Base-by-base conservation (phyloP, 2,329 filamentous ascomycete genomes). In the Ceratocystis smalleyi region DNA sequence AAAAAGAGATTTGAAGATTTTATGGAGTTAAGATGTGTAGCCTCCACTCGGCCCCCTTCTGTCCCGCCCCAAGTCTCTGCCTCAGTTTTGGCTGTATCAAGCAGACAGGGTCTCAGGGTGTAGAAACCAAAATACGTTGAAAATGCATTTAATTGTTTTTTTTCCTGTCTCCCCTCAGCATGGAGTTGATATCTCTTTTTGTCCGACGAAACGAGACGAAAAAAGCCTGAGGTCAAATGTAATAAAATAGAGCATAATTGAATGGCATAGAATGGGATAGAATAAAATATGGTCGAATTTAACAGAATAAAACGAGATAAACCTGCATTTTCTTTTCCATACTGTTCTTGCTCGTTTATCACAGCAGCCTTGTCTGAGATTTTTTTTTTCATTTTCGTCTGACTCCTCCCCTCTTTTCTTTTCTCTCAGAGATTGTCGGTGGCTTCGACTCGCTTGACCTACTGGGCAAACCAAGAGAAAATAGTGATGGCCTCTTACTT, bases 11-110 rank as follows among this genome's bases (percentile, higher is more conserved):
- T 54, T 54, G 22, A 30, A 30, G 22, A 6, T 55, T 27, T 30
- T n/a, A 30, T 57, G 54, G 30, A 30, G 54, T 30, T 35, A 30
- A 51, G 24, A 57, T 22, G 5, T 4, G 30, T 12, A 49, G 47
- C 7, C 19, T 49, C 47, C 51, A 55, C 51, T 55, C 51, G 51
- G 51, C 32, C 51, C 51, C 19, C 24, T 15, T 55, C 51, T 55
- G 5, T 55, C 51, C 51, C 51, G 51, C 51, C 10, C 51, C 51
- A 55, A 17, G 19, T 43, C 57, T 35, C 57, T 55, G 51, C 22
- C 51, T 55, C 57, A 59, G 40, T 24, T 55, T 55, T 55, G 51
- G 51, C 51, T 55, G 7, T 24, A 32, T 55, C n/a, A 55, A 55
- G 51, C 51, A 12, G 12, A 55, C 51, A 55, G 30, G 51, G 51